phyloP scores from a whole-genome alignment of 73 alveolate genomes.

The Diophrys sp. region DNA sequence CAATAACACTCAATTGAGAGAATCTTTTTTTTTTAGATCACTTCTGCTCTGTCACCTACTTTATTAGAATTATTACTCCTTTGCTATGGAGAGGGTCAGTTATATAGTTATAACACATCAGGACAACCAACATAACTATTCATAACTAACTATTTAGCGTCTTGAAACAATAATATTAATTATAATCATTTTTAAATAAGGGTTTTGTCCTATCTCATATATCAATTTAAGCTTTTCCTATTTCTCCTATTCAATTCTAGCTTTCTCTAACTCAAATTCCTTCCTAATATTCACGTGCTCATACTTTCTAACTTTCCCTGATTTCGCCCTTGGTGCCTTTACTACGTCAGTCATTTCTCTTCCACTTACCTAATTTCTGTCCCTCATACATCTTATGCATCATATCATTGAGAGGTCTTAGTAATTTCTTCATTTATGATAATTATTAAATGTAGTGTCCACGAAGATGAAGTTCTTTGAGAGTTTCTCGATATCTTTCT shows the following conservation, averaged over 20 bases:
- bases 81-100: too few species aligned
- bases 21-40: too few species aligned
- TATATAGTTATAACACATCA: too few species aligned
- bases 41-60: too few species aligned
- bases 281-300: constrained; percentile 65
- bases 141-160: too few species aligned
- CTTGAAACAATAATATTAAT: too few species aligned
- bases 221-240: constrained; percentile 49
- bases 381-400: constrained; percentile 36
- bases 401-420: constrained; percentile 32
- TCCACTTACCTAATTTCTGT: constrained; percentile 11
- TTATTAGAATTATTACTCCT: too few species aligned
- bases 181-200: too few species aligned
- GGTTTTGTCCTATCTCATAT: too few species aligned
- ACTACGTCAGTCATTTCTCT: background rate
- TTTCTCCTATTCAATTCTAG: constrained; percentile 63
- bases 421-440: constrained; percentile 26
- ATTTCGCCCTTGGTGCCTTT: constrained; percentile 41
- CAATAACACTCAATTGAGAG: too few species aligned
- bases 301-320: constrained; percentile 55
- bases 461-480: constrained; percentile 90
- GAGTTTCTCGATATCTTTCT: constrained; percentile 87
- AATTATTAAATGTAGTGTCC: constrained; percentile 60
- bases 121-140: too few species aligned
- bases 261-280: constrained; percentile 53